phyloP scores from a whole-genome alignment of 2,329 filamentous ascomycete species.

The Alternaria tenuissima region DNA sequence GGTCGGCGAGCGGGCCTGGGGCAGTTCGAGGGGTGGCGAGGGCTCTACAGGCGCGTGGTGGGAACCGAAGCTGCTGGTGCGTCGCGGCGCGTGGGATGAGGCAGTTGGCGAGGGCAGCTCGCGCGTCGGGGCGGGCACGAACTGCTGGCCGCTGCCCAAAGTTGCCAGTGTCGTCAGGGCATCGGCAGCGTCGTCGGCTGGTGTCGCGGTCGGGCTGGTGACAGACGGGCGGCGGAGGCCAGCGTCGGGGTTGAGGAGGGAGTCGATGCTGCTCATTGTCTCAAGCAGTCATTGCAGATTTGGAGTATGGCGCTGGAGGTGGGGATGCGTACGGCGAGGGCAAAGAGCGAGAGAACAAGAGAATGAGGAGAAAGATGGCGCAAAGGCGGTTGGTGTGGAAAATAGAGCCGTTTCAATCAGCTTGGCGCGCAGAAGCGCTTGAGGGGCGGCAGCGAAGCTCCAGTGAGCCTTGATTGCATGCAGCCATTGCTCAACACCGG shows the following conservation, averaged over 20 bases:
- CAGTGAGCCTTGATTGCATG: slow-evolving; percentile 13
- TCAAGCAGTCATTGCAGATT: slow-evolving; percentile 12
- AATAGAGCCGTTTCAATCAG: slow-evolving; percentile 24
- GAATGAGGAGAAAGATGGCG: slow-evolving; percentile 4
- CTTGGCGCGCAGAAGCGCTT: slow-evolving; percentile 23
- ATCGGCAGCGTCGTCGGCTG: slow-evolving; percentile 52
- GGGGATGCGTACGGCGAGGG: slow-evolving; percentile 1
- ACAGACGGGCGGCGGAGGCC: slow-evolving; percentile 23
- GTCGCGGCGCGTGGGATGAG: slow-evolving; percentile 39
- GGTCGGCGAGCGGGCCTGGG: slow-evolving; percentile 53
- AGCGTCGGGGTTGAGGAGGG: slow-evolving; percentile 47
- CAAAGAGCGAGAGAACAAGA: not conserved
- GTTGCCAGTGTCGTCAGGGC: slow-evolving; percentile 50
- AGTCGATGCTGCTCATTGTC: slow-evolving; percentile 48
- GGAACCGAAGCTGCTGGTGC: slow-evolving; percentile 46
- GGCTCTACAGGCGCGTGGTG: slow-evolving; percentile 51
- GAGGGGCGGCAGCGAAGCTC: slow-evolving; percentile 9
- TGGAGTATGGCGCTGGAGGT: not conserved
- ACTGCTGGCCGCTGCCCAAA: slow-evolving; percentile 44
- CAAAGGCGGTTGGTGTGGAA: slow-evolving; percentile 21
- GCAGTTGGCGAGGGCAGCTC: slow-evolving; percentile 45
- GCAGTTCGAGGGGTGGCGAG: slow-evolving; percentile 46
- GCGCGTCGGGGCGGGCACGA: slow-evolving; percentile 29
- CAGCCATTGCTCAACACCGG: slow-evolving; percentile 5
- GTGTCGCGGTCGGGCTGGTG: slow-evolving; percentile 24